Conservation (phyloP, 352 stramenopile genomes). For the Pythium dissotocum region DNA sequence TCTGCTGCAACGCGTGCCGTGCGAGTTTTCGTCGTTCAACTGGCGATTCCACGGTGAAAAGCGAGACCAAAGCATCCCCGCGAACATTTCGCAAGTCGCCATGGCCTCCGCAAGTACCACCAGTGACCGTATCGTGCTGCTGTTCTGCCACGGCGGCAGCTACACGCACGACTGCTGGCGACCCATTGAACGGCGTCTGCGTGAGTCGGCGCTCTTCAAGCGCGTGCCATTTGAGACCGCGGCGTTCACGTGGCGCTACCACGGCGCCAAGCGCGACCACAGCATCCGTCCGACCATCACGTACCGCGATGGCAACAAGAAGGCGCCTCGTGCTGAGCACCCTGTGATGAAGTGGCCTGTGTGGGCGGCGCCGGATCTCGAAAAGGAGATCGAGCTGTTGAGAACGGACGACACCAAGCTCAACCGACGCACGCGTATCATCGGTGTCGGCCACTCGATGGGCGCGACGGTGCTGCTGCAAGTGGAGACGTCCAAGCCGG, state of each 20-base stretch:
- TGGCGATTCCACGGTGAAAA: slow-evolving; percentile 44
- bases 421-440: slow-evolving; percentile 9
- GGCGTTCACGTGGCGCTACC: slow-evolving; percentile 43
- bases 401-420: slow-evolving; percentile 12
- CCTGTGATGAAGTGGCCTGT: slow-evolving; percentile 15
- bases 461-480: slow-evolving; percentile 33
- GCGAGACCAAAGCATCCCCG: slow-evolving; percentile 27
- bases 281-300: slow-evolving; percentile 23
- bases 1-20: slow-evolving; percentile 27
- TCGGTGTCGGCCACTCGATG: slow-evolving; percentile 31
- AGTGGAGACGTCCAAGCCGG: slow-evolving; percentile 37
- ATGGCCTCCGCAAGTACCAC: background rate
- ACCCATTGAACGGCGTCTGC: slow-evolving; percentile 38
- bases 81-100: background rate
- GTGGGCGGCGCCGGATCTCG: slow-evolving; percentile 21
- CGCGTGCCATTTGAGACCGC: slow-evolving; percentile 27
- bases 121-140: background rate
- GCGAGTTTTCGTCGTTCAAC: slow-evolving; percentile 36
- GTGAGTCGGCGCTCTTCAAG: slow-evolving; percentile 29
- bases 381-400: slow-evolving; percentile 20
- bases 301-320: slow-evolving; percentile 22
- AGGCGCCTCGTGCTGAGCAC: slow-evolving; percentile 17
- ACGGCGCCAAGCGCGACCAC: slow-evolving; percentile 39
- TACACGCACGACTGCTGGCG: slow-evolving; percentile 46
- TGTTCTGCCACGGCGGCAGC: slow-evolving; percentile 39